phyloP scores from a whole-genome alignment of 306 rosid species.

The Styphnolobium japonicum region DNA sequence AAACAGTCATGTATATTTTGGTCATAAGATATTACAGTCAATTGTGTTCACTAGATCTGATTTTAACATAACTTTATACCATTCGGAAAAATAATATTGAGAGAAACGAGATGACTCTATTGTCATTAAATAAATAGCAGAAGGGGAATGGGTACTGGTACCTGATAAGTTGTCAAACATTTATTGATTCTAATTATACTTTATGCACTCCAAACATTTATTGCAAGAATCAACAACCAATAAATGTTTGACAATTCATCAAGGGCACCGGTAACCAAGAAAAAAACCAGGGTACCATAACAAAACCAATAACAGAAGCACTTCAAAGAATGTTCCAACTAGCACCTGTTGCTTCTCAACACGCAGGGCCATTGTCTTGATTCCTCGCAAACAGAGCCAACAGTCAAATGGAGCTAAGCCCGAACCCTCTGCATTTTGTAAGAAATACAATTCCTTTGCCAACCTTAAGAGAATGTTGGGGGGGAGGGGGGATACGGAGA shows the following conservation, averaged over 20 bases:
- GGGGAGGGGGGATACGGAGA: background rate
- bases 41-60: background rate
- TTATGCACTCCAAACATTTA: no score
- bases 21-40: constrained; percentile 9
- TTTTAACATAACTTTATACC: background rate
- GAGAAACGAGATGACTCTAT: background rate
- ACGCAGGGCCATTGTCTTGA: constrained; percentile 89
- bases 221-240: no score
- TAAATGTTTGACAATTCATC: no score
- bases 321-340: constrained; percentile 31
- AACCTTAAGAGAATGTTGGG: constrained; percentile 41
- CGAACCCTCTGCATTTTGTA: constrained; percentile 91
- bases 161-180: no score
- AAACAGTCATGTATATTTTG: background rate
- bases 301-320: no score
- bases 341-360: constrained; percentile 93
- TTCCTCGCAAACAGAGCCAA: constrained; percentile 83
- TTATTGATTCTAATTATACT: no score
- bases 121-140: no score
- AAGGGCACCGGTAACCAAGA: no score
- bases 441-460: constrained; percentile 78
- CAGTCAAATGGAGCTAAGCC: constrained; percentile 95
- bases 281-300: no score
- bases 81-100: background rate
- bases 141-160: no score